These are phyloP conservation scores for Kalaharituber pfeilii DNA, from an alignment of 2,329 filamentous ascomycete genomes.

Conservation along the genomic window DNA sequence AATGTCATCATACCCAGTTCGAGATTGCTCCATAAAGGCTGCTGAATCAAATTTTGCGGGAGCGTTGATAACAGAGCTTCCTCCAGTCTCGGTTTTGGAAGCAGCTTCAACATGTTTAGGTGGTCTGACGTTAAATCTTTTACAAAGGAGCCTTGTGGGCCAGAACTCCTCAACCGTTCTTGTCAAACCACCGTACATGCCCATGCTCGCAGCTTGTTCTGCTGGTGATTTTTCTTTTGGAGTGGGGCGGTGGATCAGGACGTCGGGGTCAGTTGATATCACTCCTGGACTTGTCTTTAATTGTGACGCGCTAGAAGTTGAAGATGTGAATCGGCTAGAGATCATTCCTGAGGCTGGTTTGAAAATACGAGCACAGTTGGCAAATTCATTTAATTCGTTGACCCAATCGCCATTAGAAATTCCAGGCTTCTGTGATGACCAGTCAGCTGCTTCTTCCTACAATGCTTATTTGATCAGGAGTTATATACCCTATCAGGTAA, in stretches of 20 bases:
- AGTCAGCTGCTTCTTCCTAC: not conserved
- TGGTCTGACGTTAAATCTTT: conserved; percentile 74
- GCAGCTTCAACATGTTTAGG: conserved; percentile 50
- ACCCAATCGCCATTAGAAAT: conserved; percentile 55
- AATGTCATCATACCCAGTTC: not conserved
- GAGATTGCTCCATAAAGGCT: not conserved
- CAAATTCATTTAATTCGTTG: conserved; percentile 64
- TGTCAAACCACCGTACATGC: conserved; percentile 87
- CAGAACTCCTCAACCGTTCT: conserved; percentile 53
- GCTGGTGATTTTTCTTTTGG: conserved; percentile 51
- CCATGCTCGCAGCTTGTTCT: conserved; percentile 68
- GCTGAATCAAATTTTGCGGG: not conserved
- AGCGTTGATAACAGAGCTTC: not conserved
- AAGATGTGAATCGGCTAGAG: conserved; percentile 79
- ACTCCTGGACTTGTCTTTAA: conserved; percentile 20
- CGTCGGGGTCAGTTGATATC: conserved; percentile 9
- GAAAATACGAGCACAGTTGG: conserved; percentile 59
- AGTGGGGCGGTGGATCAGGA: conserved; percentile 36
- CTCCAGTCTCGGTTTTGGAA: conserved; percentile 25
- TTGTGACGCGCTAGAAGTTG: conserved; percentile 33
- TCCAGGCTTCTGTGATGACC: conserved; percentile 23
- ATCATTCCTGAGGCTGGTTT: conserved; percentile 82
- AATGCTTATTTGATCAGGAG: not conserved
- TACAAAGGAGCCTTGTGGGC: conserved; percentile 74
- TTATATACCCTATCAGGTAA: conserved; percentile 37